Evolutionary conservation across 768 basidiomycete genomes (phyloP).

Genomic region (Coprinopsis strossmayeri): DNA sequence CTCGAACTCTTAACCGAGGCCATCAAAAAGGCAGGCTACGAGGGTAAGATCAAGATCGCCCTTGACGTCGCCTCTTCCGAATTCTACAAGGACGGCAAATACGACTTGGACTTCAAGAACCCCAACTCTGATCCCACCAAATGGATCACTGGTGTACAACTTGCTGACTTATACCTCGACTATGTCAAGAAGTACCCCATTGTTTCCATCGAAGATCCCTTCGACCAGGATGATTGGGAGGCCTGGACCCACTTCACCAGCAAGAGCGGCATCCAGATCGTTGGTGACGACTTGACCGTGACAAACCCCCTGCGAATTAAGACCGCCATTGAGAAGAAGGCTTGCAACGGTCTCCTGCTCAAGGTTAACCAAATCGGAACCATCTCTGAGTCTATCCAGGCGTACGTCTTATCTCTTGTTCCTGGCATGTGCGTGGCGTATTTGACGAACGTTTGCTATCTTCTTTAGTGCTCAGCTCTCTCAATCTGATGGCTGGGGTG

Average conservation of each 20-base stretch:
- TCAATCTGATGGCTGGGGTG: constrained; percentile 95
- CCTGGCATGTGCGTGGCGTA: background rate
- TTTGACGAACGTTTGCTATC: background rate
- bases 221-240: constrained; percentile 99
- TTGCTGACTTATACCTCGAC: constrained; percentile 85
- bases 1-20: constrained; percentile 94
- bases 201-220: constrained; percentile 94
- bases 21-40: constrained; percentile 97
- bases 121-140: constrained; percentile 97
- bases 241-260: constrained; percentile 92
- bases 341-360: constrained; percentile 96
- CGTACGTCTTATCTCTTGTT: constrained; percentile 46
- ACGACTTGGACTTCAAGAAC: constrained; percentile 99
- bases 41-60: constrained; percentile 98
- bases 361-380: constrained; percentile 99
- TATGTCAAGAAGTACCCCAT: constrained; percentile 95
- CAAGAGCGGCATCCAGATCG: constrained; percentile 77
- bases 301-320: constrained; percentile 97
- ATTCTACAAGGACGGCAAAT: constrained; percentile 99
- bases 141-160: constrained; percentile 89
- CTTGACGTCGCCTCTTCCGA: constrained; percentile 99
- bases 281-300: constrained; percentile 95
- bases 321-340: constrained; percentile 99
- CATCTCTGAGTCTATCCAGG: constrained; percentile 97
- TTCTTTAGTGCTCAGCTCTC: constrained; percentile 79